A percentile compares a stretch with the other conserved stretches of the same genome.
Evolutionary conservation across 2,329 filamentous ascomycete species (phyloP).

Genomic region (Cyanodermella asteris): DNA sequence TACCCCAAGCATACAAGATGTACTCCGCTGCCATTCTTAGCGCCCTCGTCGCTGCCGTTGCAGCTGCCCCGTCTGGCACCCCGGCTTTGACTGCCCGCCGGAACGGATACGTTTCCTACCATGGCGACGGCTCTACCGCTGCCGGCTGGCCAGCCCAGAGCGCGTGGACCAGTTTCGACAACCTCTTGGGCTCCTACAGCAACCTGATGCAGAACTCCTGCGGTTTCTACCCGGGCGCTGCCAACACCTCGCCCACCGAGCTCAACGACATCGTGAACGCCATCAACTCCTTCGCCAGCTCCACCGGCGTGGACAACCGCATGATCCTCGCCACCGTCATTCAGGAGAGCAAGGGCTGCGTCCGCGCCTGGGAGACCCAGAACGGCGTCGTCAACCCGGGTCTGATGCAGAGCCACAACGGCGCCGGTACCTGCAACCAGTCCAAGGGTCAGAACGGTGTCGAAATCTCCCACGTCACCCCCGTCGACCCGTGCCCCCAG

Average conservation of each 20-base stretch:
- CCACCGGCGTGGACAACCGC: conserved; percentile 11
- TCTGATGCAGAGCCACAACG: conserved; percentile 24
- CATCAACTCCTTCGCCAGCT: conserved; percentile 10
- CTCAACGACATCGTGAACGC: conserved; percentile 8
- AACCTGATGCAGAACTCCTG: conserved; percentile 6
- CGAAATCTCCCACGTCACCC: no score
- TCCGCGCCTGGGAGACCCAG: conserved; percentile 21
- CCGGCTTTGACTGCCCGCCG: no score
- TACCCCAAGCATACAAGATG: no score
- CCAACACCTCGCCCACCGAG: conserved; percentile 6
- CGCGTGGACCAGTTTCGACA: conserved; percentile 11
- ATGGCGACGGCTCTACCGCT: conserved; percentile 8
- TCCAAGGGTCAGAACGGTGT: conserved; percentile 13
- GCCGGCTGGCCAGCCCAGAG: conserved; percentile 9
- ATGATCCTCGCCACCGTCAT: conserved; percentile 15
- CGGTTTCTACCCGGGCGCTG: conserved; percentile 6
- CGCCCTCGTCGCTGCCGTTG: no score
- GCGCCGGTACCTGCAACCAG: conserved; percentile 17
- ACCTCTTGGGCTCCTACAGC: conserved; percentile 12
- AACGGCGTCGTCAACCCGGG: conserved; percentile 22
- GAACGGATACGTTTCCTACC: conserved; percentile 15
- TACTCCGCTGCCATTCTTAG: no score
- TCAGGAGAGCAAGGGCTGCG: conserved; percentile 22
- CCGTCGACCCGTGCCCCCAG: conserved; percentile 1
- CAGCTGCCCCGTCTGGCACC: no score